Percentiles rank a stretch among this genome's conserved stretches.
These are phyloP conservation scores for Suhomyces faveliae DNA, from an alignment of 805 yeast species.

Conservation along the genomic window DNA sequence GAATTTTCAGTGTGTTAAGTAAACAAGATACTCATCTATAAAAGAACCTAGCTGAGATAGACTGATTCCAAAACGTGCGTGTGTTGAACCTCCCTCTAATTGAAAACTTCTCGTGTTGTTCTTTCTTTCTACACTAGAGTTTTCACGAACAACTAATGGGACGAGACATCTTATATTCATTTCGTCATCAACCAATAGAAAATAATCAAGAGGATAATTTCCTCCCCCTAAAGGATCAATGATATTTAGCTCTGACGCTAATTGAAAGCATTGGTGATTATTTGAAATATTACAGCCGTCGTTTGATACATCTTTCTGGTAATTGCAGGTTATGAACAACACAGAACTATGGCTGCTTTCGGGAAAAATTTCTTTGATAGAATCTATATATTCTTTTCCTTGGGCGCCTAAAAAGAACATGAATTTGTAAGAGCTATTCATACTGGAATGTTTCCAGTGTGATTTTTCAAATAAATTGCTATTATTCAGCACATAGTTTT, in stretches of 20 bases:
- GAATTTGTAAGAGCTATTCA: background rate
- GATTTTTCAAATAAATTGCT: background rate
- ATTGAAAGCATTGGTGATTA: conserved; percentile 18
- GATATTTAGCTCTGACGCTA: conserved; percentile 24
- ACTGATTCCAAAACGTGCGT: conserved; percentile 9
- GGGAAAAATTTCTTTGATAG: conserved; percentile 13
- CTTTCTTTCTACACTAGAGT: background rate
- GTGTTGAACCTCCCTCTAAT: conserved; percentile 6
- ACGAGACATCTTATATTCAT: conserved; percentile 12
- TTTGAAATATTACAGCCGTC: conserved; percentile 6
- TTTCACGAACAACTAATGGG: conserved; percentile 8
- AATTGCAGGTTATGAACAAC: conserved; percentile 19
- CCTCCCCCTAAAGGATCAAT: conserved; percentile 40
- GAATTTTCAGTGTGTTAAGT: conserved; percentile 1
- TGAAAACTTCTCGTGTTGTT: background rate
- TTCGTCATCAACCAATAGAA: conserved; percentile 20
- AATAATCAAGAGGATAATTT: conserved; percentile 30
- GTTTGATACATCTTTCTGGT: conserved; percentile 1
- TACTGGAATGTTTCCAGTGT: background rate
- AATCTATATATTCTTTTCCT: conserved; percentile 29
- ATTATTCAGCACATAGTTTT: background rate
- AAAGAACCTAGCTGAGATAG: conserved; percentile 5
- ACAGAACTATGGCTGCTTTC: background rate
- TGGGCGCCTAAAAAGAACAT: conserved; percentile 29
- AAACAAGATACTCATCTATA: conserved; percentile 9